Base-by-base conservation (phyloP, 768 basidiomycete genomes). In the Lentinula sp. region DNA sequence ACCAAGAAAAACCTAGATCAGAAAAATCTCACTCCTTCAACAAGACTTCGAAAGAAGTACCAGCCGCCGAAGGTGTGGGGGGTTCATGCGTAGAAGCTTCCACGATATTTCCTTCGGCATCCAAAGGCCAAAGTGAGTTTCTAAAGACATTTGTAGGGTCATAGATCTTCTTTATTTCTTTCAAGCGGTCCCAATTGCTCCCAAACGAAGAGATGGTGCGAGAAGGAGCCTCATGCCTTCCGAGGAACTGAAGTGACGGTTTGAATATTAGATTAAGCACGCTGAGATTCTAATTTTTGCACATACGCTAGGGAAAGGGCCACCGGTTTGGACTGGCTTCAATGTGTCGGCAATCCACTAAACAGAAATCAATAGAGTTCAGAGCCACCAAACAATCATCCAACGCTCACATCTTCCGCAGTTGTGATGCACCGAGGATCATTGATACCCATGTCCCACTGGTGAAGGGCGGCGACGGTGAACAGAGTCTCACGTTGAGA, bases 381-480 rank as follows among this genome's bases (percentile, higher is more conserved):
- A 11, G 5, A 10, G 34, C 16, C 9, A 45, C 15, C 54, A 48
- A 23, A 40, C 32, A 50, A 49, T 40, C 35, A 48, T 10, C 34
- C 42, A 48, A 57, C 35, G 65, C 80, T 65, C 60, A 88, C 89
- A 73, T 89, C 87, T 72, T 95, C 91, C 15, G 93, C 93, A 45
- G 91, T 87, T 56, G 79, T 79, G 49, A 93, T 79, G 64, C 93
- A 96, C n/a, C 84, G 78, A 48, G 86, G 84, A 68, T 96, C 93
- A 63, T 89, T 83, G 46, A 89, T 75, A 34, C 87, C 82, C 75
- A 94, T 87, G 63, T 91, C 89, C 94, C 94, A 96, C 69, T 96
- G 94, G 71, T 95, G 94, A 28, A 95, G 77, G 16, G 94, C 93
- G 2, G 91, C 89, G 58, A 96, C 85, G 2, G 90, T 94, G 74